These are phyloP conservation scores for Aegilops longissima DNA, from an alignment of 176 grass and related monocot species.

Conservation along the genomic window DNA sequence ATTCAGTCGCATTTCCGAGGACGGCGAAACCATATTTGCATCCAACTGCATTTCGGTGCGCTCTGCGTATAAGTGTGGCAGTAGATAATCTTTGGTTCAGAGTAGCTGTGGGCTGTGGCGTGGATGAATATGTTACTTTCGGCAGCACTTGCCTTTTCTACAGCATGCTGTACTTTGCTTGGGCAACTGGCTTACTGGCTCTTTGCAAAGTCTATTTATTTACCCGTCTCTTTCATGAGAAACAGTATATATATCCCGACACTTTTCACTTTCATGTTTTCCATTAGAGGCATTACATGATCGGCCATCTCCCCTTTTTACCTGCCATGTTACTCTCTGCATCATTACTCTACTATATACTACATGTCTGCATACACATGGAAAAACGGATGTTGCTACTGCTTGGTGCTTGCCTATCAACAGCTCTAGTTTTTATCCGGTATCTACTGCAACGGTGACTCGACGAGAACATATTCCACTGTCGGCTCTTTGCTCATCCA, in stretches of 20 bases:
- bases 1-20: background rate
- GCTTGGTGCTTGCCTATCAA: background rate
- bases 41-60: conserved; percentile 13
- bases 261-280: background rate
- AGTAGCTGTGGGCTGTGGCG: background rate
- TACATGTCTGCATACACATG: background rate
- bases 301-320: background rate
- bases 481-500: background rate
- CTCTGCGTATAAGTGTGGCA: background rate
- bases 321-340: background rate
- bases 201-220: background rate
- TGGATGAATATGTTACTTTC: background rate
- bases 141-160: background rate
- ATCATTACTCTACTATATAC: background rate
- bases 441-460: background rate
- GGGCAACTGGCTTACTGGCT: no score
- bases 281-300: background rate
- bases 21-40: conserved; percentile 21
- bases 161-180: no score
- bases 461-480: background rate
- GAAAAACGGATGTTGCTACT: background rate
- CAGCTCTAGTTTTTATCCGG: background rate
- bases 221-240: background rate
- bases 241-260: background rate
- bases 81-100: background rate